A percentile compares a stretch with the other conserved stretches of the same genome.
phyloP scores from a whole-genome alignment of 192 early-diverging fungal species.

The Coemansia sp. region DNA sequence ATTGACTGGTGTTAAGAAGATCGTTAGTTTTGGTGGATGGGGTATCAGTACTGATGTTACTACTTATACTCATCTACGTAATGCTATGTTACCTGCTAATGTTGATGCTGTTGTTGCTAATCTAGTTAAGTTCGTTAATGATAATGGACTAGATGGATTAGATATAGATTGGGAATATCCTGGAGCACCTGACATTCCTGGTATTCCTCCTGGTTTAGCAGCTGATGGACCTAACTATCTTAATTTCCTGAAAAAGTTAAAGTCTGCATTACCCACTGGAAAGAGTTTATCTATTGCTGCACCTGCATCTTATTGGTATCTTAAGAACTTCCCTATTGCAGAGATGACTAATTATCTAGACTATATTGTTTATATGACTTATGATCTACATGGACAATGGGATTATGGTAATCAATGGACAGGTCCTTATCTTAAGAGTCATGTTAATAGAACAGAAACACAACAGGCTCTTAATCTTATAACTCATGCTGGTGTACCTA shows the following conservation, averaged over 20 bases:
- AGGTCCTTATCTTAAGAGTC: slow-evolving; percentile 14
- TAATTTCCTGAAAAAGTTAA: slow-evolving; percentile 10
- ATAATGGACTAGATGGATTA: slow-evolving; percentile 17
- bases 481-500: slow-evolving; percentile 40
- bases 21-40: slow-evolving; percentile 33
- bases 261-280: slow-evolving; percentile 6
- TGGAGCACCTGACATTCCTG: slow-evolving; percentile 22
- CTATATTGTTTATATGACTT: slow-evolving; percentile 42
- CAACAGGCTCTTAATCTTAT: slow-evolving; percentile 16
- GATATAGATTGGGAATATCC: slow-evolving; percentile 46
- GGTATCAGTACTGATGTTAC: slow-evolving; percentile 22
- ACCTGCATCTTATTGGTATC: slow-evolving; percentile 39
- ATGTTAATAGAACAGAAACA: slow-evolving; percentile 30
- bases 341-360: slow-evolving; percentile 27
- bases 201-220: slow-evolving; percentile 13
- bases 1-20: slow-evolving; percentile 13
- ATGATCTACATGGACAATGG: slow-evolving; percentile 39
- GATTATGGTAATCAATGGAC: slow-evolving; percentile 30
- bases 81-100: slow-evolving; percentile 7
- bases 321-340: slow-evolving; percentile 27
- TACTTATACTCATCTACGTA: not conserved
- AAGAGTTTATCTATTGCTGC: slow-evolving; percentile 33
- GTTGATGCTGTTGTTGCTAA: slow-evolving; percentile 4
- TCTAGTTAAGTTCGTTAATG: not conserved
- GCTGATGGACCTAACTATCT: slow-evolving; percentile 28